Evolutionary conservation across 176 grass and related monocot genomes (phyloP).

Genomic region (Phoenix dactylifera): DNA sequence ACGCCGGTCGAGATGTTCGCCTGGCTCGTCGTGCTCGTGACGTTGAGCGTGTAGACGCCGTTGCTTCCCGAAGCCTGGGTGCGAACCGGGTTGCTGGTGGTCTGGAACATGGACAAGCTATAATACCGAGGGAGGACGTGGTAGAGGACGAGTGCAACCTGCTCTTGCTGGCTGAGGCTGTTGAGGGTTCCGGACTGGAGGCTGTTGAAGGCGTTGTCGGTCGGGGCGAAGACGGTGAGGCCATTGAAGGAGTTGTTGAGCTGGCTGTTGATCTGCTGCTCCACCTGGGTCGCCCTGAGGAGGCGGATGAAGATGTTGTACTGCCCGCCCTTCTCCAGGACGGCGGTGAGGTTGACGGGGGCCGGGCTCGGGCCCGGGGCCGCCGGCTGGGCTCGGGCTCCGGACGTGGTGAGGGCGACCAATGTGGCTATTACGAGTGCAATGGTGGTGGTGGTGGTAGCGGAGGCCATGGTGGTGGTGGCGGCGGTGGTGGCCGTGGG

Average conservation of each 20-base stretch:
- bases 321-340: too few relatives aligned
- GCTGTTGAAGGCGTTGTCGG: not conserved
- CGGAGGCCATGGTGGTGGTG: not conserved
- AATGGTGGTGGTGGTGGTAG: not conserved
- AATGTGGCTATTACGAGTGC: not conserved
- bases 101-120: slow-evolving; percentile 47
- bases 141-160: slow-evolving; percentile 76
- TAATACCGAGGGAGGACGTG: slow-evolving; percentile 69
- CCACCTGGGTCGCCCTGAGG: too few relatives aligned
- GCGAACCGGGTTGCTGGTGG: slow-evolving; percentile 79
- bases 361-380: not conserved
- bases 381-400: not conserved
- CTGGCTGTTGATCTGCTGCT: too few relatives aligned
- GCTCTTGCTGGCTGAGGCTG: slow-evolving; percentile 54
- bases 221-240: not conserved
- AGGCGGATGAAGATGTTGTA: too few relatives aligned
- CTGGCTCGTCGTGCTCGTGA: slow-evolving; percentile 39
- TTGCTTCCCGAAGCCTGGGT: slow-evolving; percentile 66
- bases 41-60: slow-evolving; percentile 58
- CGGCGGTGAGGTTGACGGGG: not conserved
- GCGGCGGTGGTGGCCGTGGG: not conserved
- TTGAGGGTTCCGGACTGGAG: slow-evolving; percentile 12
- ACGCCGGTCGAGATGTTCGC: slow-evolving; percentile 71
- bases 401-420: not conserved
- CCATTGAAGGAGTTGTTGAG: too few relatives aligned